A percentile compares a stretch with the other conserved stretches of the same genome.
Evolutionary conservation across 2,329 filamentous ascomycete genomes (phyloP).

Genomic region (Paecilomyces variotii): DNA sequence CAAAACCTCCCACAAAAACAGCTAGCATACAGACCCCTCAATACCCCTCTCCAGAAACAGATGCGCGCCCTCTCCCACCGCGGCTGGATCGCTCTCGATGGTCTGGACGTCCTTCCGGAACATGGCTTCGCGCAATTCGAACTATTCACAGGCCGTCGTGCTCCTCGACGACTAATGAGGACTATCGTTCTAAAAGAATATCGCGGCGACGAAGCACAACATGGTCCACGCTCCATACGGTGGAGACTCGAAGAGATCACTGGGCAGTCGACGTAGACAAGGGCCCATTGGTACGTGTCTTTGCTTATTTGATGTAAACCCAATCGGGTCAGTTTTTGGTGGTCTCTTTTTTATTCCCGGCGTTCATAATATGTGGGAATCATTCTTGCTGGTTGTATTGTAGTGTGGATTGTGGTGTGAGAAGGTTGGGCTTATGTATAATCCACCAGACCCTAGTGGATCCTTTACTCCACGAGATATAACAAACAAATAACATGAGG

Average conservation of each 20-base stretch:
- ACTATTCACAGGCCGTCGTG: constrained; percentile 31
- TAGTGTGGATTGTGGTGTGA: neutral
- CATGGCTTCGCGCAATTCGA: constrained; percentile 35
- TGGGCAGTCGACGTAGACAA: constrained; percentile 21
- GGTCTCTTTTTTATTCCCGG: neutral
- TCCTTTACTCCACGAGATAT: neutral
- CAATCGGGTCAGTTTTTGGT: neutral
- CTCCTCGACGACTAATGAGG: constrained; percentile 28
- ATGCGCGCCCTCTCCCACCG: constrained; percentile 28
- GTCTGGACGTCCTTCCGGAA: constrained; percentile 32
- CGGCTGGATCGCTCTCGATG: constrained; percentile 33
- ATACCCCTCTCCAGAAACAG: constrained; percentile 27
- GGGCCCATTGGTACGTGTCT: neutral
- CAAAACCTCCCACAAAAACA: constrained; percentile 8
- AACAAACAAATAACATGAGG: neutral
- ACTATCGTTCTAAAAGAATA: constrained; percentile 28
- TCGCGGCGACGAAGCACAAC: constrained; percentile 24
- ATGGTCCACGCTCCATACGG: constrained; percentile 21
- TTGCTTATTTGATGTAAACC: neutral
- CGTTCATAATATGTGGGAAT: neutral
- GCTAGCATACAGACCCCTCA: constrained; percentile 34
- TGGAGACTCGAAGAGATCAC: constrained; percentile 23
- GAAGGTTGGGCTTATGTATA: neutral
- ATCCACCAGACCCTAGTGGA: neutral
- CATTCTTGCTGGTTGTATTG: neutral